Evolutionary conservation across 257 asterid genomes (phyloP).

Genomic region (Osmanthus fragrans): DNA sequence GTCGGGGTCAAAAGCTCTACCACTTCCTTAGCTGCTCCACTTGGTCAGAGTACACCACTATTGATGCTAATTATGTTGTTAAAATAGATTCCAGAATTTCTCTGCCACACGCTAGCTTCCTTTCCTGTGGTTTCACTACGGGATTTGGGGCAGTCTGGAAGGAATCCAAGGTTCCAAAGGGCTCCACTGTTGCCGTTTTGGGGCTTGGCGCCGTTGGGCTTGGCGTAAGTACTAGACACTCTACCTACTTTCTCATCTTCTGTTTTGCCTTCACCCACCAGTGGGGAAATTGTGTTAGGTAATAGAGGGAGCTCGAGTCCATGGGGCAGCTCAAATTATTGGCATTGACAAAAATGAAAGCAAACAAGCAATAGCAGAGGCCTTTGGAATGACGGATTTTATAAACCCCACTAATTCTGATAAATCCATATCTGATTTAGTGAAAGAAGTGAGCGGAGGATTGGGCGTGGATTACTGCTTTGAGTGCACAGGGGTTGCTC

Average conservation of each 20-base stretch:
- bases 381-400: slow-evolving; percentile 53
- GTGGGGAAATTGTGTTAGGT: slow-evolving; percentile 20
- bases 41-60: slow-evolving; percentile 48
- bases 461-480: slow-evolving; percentile 49
- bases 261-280: background rate
- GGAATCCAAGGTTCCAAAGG: slow-evolving; percentile 37
- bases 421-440: slow-evolving; percentile 35
- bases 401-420: slow-evolving; percentile 32
- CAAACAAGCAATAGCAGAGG: slow-evolving; percentile 35
- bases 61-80: slow-evolving; percentile 44
- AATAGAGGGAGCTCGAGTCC: slow-evolving; percentile 42
- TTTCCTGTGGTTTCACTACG: slow-evolving; percentile 51
- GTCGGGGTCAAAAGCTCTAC: slow-evolving; percentile 26
- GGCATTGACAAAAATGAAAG: slow-evolving; percentile 45
- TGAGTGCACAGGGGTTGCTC: slow-evolving; percentile 50
- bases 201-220: slow-evolving; percentile 57
- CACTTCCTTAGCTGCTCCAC: slow-evolving; percentile 56
- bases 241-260: background rate
- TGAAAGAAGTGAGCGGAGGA: slow-evolving; percentile 39
- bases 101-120: slow-evolving; percentile 56
- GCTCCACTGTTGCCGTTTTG: slow-evolving; percentile 45
- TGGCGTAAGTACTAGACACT: slow-evolving; percentile 30
- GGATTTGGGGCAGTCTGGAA: slow-evolving; percentile 53
- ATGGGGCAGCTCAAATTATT: slow-evolving; percentile 38
- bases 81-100: slow-evolving; percentile 35